phyloP scores from a whole-genome alignment of 805 yeast genomes.

The Cyberlindnera maritima region DNA sequence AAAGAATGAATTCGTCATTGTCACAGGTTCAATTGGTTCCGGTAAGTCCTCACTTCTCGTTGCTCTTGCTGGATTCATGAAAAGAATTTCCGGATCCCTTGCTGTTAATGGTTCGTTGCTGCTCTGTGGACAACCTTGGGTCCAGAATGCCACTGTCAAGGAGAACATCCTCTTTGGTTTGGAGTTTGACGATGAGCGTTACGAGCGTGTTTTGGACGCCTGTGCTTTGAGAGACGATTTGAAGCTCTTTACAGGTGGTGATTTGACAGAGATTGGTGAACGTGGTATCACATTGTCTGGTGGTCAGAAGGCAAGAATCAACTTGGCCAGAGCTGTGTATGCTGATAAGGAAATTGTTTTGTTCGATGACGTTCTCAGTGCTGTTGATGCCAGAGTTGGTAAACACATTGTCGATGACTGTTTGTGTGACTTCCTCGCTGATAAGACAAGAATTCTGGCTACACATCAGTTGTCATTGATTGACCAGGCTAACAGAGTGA shows the following conservation, averaged over 20 bases:
- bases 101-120: constrained; percentile 46
- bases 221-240: constrained; percentile 62
- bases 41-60: constrained; percentile 71
- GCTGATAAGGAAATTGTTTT: constrained; percentile 58
- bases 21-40: constrained; percentile 76
- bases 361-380: constrained; percentile 70
- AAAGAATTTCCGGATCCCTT: constrained; percentile 47
- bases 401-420: constrained; percentile 63
- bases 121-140: constrained; percentile 63
- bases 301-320: constrained; percentile 75
- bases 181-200: constrained; percentile 45
- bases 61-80: constrained; percentile 69
- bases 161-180: constrained; percentile 66
- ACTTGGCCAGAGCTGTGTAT: constrained; percentile 70
- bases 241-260: constrained; percentile 62
- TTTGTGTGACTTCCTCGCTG: constrained; percentile 47
- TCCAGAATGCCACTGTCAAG: constrained; percentile 67
- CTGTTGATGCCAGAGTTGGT: constrained; percentile 79
- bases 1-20: constrained; percentile 64
- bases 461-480: constrained; percentile 74
- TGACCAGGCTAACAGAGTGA: constrained; percentile 57
- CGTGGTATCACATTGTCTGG: constrained; percentile 76
- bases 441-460: constrained; percentile 64
- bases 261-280: constrained; percentile 70
- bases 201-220: constrained; percentile 50